Evolutionary conservation across 2,329 filamentous ascomycete species (phyloP).

Genomic region (Rosellinia necatrix): DNA sequence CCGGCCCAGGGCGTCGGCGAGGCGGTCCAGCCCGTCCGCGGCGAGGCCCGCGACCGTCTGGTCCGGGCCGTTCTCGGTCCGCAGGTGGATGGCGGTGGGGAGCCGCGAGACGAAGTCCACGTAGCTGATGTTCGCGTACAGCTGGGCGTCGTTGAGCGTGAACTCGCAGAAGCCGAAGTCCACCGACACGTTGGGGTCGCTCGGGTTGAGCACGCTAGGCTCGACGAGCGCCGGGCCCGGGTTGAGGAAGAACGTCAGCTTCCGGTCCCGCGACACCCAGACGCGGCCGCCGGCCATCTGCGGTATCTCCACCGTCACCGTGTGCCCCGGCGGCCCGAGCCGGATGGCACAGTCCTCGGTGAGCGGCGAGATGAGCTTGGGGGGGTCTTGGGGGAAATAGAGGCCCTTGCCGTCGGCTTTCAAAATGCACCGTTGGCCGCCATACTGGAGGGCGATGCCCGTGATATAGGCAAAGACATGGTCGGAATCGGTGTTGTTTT

Average conservation of each 20-base stretch:
- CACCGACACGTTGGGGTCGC: constrained; percentile 57
- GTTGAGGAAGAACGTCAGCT: constrained; percentile 66
- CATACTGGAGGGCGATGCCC: constrained; percentile 58
- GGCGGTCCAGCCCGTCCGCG: constrained; percentile 57
- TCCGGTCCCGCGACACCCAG: constrained; percentile 62
- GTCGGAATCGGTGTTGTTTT: constrained; percentile 58
- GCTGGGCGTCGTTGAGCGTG: constrained; percentile 59
- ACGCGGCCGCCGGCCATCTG: constrained; percentile 67
- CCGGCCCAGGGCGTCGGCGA: constrained; percentile 57
- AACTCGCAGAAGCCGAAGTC: constrained; percentile 66
- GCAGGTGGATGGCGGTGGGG: constrained; percentile 58
- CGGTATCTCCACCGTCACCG: constrained; percentile 60
- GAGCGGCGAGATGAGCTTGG: constrained; percentile 52
- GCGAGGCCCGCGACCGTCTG: constrained; percentile 63
- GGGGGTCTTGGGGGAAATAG: constrained; percentile 61
- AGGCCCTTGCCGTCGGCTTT: constrained; percentile 54
- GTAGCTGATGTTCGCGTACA: constrained; percentile 68
- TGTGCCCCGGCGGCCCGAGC: constrained; percentile 60
- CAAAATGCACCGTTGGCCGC: constrained; percentile 45
- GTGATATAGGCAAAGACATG: constrained; percentile 69
- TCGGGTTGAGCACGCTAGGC: constrained; percentile 67
- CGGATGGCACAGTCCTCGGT: constrained; percentile 63
- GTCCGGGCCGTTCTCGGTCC: constrained; percentile 46
- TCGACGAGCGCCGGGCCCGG: constrained; percentile 69
- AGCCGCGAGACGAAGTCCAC: constrained; percentile 67